Evolutionary conservation across 1,139 yeast species (phyloP), one percentile per base, ranked within the genome.

Genomic region (Candida tetrigidarum): DNA sequence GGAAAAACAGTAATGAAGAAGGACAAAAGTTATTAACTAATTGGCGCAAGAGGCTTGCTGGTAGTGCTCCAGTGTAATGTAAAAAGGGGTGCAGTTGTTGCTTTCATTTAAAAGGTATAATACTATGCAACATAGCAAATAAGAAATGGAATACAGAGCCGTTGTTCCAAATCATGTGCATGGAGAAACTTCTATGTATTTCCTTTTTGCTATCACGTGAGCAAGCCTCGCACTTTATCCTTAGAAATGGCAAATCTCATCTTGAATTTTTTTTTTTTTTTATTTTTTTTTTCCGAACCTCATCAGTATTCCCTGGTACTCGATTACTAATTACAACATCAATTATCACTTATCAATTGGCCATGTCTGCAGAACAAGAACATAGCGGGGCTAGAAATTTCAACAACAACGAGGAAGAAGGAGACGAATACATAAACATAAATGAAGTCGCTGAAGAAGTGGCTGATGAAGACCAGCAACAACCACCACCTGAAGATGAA

Each of bases 371-470:
- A 10, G 22, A 34, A 34, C 36, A 44, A 18, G 41, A 37, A 15
- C 29, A 39, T 11, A 34, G 19, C 15, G 15, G 19, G 4, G 36
- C 18, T 33, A 10, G 14, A n/a, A 15, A 33, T 20, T 33, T 33
- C 4, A 38, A 32, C 27, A 38, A 23, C 22, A 23, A 37, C 3
- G 50, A 52, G 8, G 48, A 53, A 22, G 61, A 57, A 8, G 48
- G 52, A 22, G 61, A 57, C 43, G 87, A 81, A 49, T 81, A 71
- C 57, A 71, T 88, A 46, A 71, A 71, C 39, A 59, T 64, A 32
- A 76, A 78, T 54, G 90, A 83, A 57, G 84, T 83, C 14, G 87
- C 70, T 11, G 86, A 83, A 63, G 85, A 80, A 53, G 72, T 81
- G 16, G 62, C 57, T 6, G 51, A 44, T 38, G 71, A 76, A 49